Evolutionary conservation across 108 stramenopile genomes (phyloP).

Genomic region (Nitzschia sp.): DNA sequence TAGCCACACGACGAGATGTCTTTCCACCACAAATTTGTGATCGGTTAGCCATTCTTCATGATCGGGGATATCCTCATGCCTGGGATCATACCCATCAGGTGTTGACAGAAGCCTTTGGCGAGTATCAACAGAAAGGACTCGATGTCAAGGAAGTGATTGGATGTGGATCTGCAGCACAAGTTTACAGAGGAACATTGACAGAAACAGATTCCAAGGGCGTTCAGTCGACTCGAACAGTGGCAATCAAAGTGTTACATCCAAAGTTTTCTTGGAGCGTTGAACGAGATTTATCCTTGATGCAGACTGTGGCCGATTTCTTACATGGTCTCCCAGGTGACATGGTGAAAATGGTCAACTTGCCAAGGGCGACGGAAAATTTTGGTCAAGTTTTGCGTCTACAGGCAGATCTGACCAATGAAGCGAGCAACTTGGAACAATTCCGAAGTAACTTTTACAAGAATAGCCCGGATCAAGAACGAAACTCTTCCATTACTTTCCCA

Average conservation of each 20-base stretch:
- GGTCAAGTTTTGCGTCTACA: conserved; percentile 63
- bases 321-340: conserved; percentile 61
- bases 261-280: conserved; percentile 57
- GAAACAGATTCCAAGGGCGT: conserved; percentile 22
- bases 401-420: conserved; percentile 82
- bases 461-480: conserved; percentile 14
- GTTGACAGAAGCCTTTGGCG: conserved; percentile 72
- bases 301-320: conserved; percentile 59
- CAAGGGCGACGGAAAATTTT: conserved; percentile 76
- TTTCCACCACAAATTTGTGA: conserved; percentile 79
- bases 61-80: conserved; percentile 63
- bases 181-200: conserved; percentile 67
- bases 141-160: conserved; percentile 67
- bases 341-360: conserved; percentile 75
- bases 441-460: conserved; percentile 71
- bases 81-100: conserved; percentile 64
- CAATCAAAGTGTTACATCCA: conserved; percentile 90
- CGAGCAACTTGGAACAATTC: conserved; percentile 61
- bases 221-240: conserved; percentile 40
- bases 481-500: conserved; percentile 63
- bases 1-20: conserved; percentile 85
- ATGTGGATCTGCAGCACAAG: conserved; percentile 90
- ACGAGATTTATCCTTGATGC: conserved; percentile 73
- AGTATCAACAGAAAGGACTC: conserved; percentile 66
- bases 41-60: conserved; percentile 69